Conservation (phyloP, 2,329 filamentous ascomycete genomes). For the Madurella mycetomatis region DNA sequence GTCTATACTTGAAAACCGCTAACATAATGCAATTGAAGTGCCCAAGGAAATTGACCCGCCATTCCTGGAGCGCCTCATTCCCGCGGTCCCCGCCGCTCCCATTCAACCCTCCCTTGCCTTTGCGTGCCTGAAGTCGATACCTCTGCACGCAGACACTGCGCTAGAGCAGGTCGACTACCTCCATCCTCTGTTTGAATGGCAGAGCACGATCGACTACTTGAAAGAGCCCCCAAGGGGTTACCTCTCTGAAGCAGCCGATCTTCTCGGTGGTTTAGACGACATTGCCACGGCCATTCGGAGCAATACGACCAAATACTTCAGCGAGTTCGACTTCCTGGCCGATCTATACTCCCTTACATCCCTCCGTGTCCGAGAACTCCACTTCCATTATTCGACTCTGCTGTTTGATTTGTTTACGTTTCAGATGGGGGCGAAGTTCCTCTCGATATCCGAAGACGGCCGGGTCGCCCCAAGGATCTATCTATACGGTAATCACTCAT, state of each 20-base stretch:
- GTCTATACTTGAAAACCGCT: no score
- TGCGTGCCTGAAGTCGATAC: constrained; percentile 17
- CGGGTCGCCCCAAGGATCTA: constrained; percentile 9
- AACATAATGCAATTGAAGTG: neutral
- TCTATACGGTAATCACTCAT: constrained; percentile 8
- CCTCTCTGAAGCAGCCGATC: constrained; percentile 13
- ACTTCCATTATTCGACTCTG: constrained; percentile 5
- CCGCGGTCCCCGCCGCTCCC: neutral
- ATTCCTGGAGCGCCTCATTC: neutral
- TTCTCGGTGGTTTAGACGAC: constrained; percentile 12
- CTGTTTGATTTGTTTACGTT: constrained; percentile 19
- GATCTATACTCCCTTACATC: constrained; percentile 9
- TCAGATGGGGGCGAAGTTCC: constrained; percentile 1
- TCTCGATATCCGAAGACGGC: constrained; percentile 17
- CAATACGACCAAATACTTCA: constrained; percentile 1
- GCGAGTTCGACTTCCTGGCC: constrained; percentile 15
- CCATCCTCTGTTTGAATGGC: constrained; percentile 14
- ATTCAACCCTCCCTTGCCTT: constrained; percentile 15
- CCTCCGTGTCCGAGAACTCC: constrained; percentile 12
- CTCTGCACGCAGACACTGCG: constrained; percentile 9
- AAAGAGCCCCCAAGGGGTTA: constrained; percentile 16
- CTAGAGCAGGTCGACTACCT: constrained; percentile 11
- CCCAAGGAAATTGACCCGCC: neutral
- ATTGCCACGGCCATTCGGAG: neutral
- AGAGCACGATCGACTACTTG: constrained; percentile 16